Evolutionary conservation across 2,329 filamentous ascomycete genomes (phyloP).

Genomic region (Metarhizium robertsii): DNA sequence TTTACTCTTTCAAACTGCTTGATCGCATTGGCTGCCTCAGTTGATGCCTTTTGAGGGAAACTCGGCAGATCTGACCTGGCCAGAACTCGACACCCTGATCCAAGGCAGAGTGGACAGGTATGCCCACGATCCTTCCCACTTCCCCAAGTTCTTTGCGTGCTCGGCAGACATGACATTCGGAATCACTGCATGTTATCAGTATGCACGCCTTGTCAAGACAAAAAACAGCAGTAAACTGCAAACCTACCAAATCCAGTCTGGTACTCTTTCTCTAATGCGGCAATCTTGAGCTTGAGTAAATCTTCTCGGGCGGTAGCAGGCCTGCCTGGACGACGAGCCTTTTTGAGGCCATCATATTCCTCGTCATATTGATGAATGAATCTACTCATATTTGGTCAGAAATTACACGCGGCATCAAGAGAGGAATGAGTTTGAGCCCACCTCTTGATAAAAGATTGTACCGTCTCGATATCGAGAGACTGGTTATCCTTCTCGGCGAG

Average conservation of each 20-base stretch:
- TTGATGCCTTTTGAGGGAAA: slow-evolving; percentile 57
- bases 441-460: slow-evolving; percentile 54
- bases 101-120: slow-evolving; percentile 69
- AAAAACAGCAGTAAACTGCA: not conserved
- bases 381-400: slow-evolving; percentile 28
- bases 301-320: slow-evolving; percentile 72
- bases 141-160: slow-evolving; percentile 54
- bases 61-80: slow-evolving; percentile 55
- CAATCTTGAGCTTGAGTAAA: slow-evolving; percentile 61
- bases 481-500: slow-evolving; percentile 38
- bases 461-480: slow-evolving; percentile 42
- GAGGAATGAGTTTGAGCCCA: slow-evolving; percentile 25
- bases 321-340: slow-evolving; percentile 65
- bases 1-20: not conserved
- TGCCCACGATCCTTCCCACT: slow-evolving; percentile 80
- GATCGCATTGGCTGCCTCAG: slow-evolving; percentile 5
- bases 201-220: not conserved
- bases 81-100: slow-evolving; percentile 60
- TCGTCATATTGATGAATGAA: slow-evolving; percentile 63
- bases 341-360: slow-evolving; percentile 56
- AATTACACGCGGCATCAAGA: slow-evolving; percentile 3
- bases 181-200: slow-evolving; percentile 38
- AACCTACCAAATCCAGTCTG: slow-evolving; percentile 69
- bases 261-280: slow-evolving; percentile 68
- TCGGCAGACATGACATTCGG: slow-evolving; percentile 65